phyloP scores from a whole-genome alignment of 1,139 yeast species.

The Kodamaea plutei region DNA sequence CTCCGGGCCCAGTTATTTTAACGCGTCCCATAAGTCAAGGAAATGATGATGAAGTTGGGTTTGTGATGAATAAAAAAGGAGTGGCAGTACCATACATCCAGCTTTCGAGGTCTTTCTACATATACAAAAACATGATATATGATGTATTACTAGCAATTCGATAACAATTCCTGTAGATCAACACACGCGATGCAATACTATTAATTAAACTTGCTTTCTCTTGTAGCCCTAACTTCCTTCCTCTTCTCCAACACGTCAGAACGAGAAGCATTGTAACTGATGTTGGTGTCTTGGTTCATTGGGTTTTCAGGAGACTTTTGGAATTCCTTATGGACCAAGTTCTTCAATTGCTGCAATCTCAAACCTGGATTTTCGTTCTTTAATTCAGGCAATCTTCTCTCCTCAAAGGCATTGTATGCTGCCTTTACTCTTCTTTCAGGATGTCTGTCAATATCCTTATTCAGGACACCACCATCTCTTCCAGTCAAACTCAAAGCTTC shows the following conservation, averaged over 20 bases:
- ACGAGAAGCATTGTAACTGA: slow-evolving; percentile 57
- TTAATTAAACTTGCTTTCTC: slow-evolving; percentile 38
- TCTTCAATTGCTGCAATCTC: slow-evolving; percentile 74
- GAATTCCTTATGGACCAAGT: slow-evolving; percentile 73
- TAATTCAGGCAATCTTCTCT: slow-evolving; percentile 65
- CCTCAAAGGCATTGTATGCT: slow-evolving; percentile 70
- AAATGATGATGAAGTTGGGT: too few species aligned
- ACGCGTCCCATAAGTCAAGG: too few species aligned
- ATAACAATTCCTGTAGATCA: too few species aligned
- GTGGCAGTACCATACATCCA: too few species aligned
- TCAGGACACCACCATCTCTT: slow-evolving; percentile 49
- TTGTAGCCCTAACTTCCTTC: slow-evolving; percentile 45
- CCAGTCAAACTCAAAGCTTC: slow-evolving; percentile 69
- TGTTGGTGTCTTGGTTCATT: slow-evolving; percentile 70
- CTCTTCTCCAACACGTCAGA: slow-evolving; percentile 53
- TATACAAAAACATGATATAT: too few species aligned
- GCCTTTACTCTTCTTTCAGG: slow-evolving; percentile 89
- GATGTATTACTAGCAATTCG: too few species aligned
- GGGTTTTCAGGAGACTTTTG: slow-evolving; percentile 80
- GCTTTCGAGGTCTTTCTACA: too few species aligned
- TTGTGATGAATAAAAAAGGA: too few species aligned
- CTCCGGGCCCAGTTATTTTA: too few species aligned
- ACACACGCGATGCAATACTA: too few species aligned
- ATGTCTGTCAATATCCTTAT: slow-evolving; percentile 74
- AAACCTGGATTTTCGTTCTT: slow-evolving; percentile 79